Evolutionary conservation across 2,329 filamentous ascomycete species (phyloP).

Genomic region (Ceratocystis albifundus): DNA sequence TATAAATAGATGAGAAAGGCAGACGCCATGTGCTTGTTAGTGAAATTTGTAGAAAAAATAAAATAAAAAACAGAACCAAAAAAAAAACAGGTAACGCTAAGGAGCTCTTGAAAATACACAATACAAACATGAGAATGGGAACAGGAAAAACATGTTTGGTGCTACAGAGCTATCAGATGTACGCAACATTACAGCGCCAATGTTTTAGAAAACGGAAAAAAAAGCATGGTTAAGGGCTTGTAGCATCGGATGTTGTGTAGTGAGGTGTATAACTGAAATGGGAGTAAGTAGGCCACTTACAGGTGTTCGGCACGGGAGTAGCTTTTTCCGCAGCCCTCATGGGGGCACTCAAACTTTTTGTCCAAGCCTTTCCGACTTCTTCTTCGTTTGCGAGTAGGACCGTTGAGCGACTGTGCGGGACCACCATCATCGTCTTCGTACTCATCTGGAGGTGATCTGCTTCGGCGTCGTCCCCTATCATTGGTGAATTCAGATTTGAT

Average conservation of each 20-base stretch:
- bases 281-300: conserved; percentile 38
- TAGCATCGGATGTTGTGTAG: conserved; percentile 20
- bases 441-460: conserved; percentile 35
- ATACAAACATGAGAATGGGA: background rate
- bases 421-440: conserved; percentile 33
- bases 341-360: conserved; percentile 73
- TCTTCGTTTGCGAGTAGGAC: conserved; percentile 48
- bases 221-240: background rate
- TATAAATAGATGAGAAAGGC: background rate
- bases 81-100: too few species aligned
- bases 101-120: too few species aligned
- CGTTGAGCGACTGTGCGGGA: conserved; percentile 38
- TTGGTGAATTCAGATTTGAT: conserved; percentile 33
- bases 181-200: background rate
- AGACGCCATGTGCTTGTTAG: background rate
- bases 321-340: conserved; percentile 83
- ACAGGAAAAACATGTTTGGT: background rate
- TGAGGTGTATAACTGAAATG: background rate
- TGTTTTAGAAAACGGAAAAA: background rate
- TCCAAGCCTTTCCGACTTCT: conserved; percentile 67
- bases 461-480: conserved; percentile 34
- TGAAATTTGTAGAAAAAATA: background rate
- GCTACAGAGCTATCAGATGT: background rate
- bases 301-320: conserved; percentile 95
- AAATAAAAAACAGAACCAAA: too few species aligned